Evolutionary conservation across 1,284 basidiomycete species (phyloP), one percentile per base, ranked within the genome.

Genomic region (Fomitopsis palustris): DNA sequence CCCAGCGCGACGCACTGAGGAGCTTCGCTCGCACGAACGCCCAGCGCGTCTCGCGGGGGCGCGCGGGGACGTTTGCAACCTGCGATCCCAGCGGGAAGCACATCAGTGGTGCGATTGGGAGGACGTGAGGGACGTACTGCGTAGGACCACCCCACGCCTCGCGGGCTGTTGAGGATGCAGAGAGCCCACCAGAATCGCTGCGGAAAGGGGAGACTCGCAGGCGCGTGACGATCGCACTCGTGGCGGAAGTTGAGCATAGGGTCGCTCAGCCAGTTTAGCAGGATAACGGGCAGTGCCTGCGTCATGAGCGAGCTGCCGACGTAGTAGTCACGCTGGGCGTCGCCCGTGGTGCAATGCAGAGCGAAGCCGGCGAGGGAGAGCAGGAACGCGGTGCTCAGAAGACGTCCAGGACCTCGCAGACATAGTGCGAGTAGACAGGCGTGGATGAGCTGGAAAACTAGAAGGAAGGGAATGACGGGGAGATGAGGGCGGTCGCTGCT

Each of bases 91-190:
- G 6, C 4, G 4, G 21, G 27, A 16, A n/a, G 12, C 27, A 9
- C 4, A 33, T 33, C 10, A 29, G 37, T 21, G 1, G 17, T 17
- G 3, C 23, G 5, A 16, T 21, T 3, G 23, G 2, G 23, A 17
- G 10, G 16, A 31, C 14, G 27, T 33, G 4, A 9, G 21, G 31
- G 12, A 4, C 58, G n/a, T 12, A 59, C 58, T 45, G 55, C 43
- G 31, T 52, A 55, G 14, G 49, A 55, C 58, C 58, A 59, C 12
- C 58, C 58, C 2, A 59, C 53, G 12, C 58, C 58, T 33, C 58
- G 58, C 17, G 45, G 53, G 25, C 49, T 47, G 21, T 55, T 27
- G 6, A 55, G 12, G 10, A 58, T 47, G 19, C 60, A 58, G 37
- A 58, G 51, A 23, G 53, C 27, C 57, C 53, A 55, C 35, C 49